Base-by-base conservation (phyloP, 164 flowering plant genomes). In the Tinospora cordifolia region DNA sequence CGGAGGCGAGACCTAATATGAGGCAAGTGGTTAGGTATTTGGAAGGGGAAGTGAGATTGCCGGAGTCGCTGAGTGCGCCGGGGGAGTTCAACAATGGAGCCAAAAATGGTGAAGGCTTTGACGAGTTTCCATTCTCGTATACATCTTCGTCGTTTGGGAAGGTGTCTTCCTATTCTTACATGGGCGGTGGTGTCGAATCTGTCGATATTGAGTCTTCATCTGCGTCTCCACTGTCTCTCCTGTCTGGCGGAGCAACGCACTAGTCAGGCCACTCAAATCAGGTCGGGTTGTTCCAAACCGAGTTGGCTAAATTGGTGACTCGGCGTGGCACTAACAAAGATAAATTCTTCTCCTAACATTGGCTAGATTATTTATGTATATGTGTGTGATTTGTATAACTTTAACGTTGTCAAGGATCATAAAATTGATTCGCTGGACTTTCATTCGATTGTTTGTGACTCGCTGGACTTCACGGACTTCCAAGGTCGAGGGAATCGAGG, bases 21-120 rank as follows among this genome's bases (percentile, higher is more conserved):
- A 78, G 86, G 76, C 77, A 77, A 69, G 86, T 85, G 70, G 79
- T 85, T 54, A 77, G 81, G 80, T 80, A 73, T 60, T 76, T 88
- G 68, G 84, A 85, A 1, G 84, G 84, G 19, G 85, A 85, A 68
- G 75, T 57, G 64, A 69, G 21, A 21, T 21, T 59, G 63, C 64
- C 71, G 9, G 71, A 69, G 24, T 26, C 24, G 39, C 21, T 69
- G 47, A 57, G 21, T 57, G 69, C 65, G 0, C 74, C 74, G 2
- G 64, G 69, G 15, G 74, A 65, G 30, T 64, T n/a, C n/a, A n/a
- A 64, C 38, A 62, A 64, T 13, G 40, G 30, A 1, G 74, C 41
- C 3, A 72, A n/a, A 24, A 72, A 26, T 12, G 68, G 40, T 19
- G 38, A 68, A 25, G 75, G 86, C 81, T 4, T 83, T 0, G 86